Evolutionary conservation across 371 early-diverging fungal genomes (phyloP).

Genomic region (Syncephalastrum racemosum): DNA sequence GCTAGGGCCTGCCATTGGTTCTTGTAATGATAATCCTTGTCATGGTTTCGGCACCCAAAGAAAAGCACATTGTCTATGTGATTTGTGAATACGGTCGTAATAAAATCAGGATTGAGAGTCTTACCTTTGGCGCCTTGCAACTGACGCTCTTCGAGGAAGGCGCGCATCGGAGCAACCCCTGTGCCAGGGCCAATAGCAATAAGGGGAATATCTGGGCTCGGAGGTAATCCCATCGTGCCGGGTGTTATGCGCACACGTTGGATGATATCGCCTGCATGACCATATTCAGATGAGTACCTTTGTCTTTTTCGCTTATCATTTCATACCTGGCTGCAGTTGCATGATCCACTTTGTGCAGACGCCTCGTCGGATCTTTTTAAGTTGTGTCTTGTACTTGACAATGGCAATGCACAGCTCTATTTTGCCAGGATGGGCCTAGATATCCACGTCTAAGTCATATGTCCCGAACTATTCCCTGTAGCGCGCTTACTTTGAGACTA

Average conservation of each 20-base stretch:
- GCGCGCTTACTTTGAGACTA: conserved; percentile 24
- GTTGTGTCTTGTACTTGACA: conserved; percentile 79
- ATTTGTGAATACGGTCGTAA: background rate
- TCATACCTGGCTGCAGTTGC: conserved; percentile 29
- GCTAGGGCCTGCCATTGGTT: conserved; percentile 63
- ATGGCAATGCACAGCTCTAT: conserved; percentile 84
- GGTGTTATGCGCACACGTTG: conserved; percentile 52
- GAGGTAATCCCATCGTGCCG: conserved; percentile 78
- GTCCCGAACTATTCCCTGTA: background rate
- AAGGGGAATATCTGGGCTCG: conserved; percentile 51
- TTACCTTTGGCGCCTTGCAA: conserved; percentile 43
- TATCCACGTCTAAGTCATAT: background rate
- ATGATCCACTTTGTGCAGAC: conserved; percentile 84
- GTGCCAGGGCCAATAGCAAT: conserved; percentile 85
- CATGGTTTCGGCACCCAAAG: conserved; percentile 77
- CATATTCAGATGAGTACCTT: background rate
- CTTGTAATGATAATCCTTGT: conserved; percentile 74
- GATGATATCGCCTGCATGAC: conserved; percentile 40
- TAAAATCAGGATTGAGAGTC: too few species aligned
- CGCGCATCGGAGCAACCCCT: conserved; percentile 89
- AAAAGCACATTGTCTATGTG: conserved; percentile 65
- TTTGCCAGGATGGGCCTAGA: conserved; percentile 39
- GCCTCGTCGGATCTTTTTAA: conserved; percentile 72
- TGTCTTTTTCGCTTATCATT: background rate
- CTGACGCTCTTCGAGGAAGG: conserved; percentile 74